Evolutionary conservation across 805 yeast genomes (phyloP).

Genomic region (Wickerhamomyces alni): DNA sequence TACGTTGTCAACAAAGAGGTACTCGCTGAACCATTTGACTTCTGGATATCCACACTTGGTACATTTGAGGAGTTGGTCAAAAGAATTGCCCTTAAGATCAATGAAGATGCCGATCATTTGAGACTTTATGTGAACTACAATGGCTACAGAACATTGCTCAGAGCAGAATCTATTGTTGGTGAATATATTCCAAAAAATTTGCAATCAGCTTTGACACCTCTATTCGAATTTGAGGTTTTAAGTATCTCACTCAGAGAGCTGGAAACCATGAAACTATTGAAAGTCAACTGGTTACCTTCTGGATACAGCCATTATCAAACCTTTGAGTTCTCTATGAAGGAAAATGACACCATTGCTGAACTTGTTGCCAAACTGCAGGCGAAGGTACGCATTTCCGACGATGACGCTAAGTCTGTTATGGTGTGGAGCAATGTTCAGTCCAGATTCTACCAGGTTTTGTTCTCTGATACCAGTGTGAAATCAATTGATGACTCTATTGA

Average conservation of each 20-base stretch:
- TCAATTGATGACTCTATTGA: constrained; percentile 30
- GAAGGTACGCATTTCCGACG: constrained; percentile 45
- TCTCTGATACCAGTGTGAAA: constrained; percentile 31
- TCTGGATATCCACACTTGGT: constrained; percentile 66
- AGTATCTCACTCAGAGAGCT: constrained; percentile 69
- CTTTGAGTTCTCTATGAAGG: constrained; percentile 65
- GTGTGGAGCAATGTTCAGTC: constrained; percentile 47
- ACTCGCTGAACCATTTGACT: constrained; percentile 33
- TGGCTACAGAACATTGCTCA: constrained; percentile 49
- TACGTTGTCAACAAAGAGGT: constrained; percentile 33
- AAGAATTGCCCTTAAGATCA: constrained; percentile 50
- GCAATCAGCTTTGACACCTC: constrained; percentile 29
- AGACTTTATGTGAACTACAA: constrained; percentile 60
- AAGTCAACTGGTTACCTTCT: constrained; percentile 65
- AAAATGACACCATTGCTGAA: constrained; percentile 46
- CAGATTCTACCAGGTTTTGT: constrained; percentile 31
- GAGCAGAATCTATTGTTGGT: constrained; percentile 26
- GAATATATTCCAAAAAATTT: constrained; percentile 29
- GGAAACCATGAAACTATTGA: constrained; percentile 66
- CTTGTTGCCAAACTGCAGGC: constrained; percentile 50
- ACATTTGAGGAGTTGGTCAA: constrained; percentile 53
- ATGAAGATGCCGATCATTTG: constrained; percentile 52
- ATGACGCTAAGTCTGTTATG: constrained; percentile 40
- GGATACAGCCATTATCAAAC: constrained; percentile 66
- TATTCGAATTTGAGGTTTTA: constrained; percentile 70